A percentile compares a stretch with the other conserved stretches of the same genome.
Conservation (phyloP, 2,329 filamentous ascomycete species). For the Sporothrix curviconia region DNA sequence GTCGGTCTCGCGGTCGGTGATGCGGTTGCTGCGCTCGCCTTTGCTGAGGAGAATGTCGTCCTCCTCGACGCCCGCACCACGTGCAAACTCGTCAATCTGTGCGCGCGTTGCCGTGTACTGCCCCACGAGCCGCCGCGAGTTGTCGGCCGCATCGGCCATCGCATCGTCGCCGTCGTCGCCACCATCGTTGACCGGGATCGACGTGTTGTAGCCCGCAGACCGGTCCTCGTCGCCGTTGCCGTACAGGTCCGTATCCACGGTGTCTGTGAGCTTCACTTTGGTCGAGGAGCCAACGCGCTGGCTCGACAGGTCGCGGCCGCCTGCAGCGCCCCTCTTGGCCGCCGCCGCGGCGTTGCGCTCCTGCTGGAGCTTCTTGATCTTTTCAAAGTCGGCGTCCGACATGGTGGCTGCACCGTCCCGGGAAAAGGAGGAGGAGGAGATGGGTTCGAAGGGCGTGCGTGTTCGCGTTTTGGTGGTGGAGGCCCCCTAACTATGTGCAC, state of each 20-base stretch:
- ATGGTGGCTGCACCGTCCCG: no score
- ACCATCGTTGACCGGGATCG: conserved; percentile 61
- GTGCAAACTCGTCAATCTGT: conserved; percentile 91
- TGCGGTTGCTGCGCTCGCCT: conserved; percentile 81
- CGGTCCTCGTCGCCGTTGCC: conserved; percentile 68
- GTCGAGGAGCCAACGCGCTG: conserved; percentile 79
- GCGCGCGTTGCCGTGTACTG: conserved; percentile 92
- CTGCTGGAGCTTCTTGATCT: conserved; percentile 79
- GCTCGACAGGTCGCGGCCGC: conserved; percentile 67
- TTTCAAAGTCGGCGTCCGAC: conserved; percentile 79
- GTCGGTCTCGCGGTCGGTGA: conserved; percentile 88
- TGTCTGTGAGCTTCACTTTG: conserved; percentile 86
- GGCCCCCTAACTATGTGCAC: conserved; percentile 6
- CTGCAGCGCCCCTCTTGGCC: conserved; percentile 74
- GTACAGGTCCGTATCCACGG: conserved; percentile 83
- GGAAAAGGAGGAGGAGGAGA: no score
- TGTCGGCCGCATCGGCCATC: conserved; percentile 42
- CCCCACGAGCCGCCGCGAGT: conserved; percentile 72
- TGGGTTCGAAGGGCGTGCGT: not conserved
- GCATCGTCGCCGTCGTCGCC: conserved; percentile 68
- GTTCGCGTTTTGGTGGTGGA: not conserved
- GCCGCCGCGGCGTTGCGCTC: conserved; percentile 80
- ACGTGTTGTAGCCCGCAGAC: conserved; percentile 85
- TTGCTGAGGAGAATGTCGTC: conserved; percentile 79
- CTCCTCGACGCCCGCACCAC: conserved; percentile 79